A percentile compares a stretch with the other conserved stretches of the same genome.
Conservation (phyloP, 306 rosid genomes). For the Fagus crenata region DNA sequence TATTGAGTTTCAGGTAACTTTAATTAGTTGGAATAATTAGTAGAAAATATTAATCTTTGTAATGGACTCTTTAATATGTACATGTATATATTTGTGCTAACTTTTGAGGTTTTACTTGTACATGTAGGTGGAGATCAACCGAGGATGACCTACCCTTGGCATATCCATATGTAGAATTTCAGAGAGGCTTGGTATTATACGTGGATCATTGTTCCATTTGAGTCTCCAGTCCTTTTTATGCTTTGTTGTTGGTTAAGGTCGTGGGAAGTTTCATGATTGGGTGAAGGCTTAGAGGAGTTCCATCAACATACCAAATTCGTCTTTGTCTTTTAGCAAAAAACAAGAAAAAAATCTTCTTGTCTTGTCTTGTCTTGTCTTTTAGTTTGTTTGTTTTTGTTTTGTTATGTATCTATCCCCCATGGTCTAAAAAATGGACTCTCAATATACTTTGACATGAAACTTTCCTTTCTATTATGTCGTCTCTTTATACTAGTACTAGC, state of each 20-base stretch:
- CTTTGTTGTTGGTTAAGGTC: not conserved
- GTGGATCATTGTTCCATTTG: constrained; percentile 28
- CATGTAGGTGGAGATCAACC: constrained; percentile 37
- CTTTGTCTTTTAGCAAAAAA: not conserved
- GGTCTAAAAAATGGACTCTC: not conserved
- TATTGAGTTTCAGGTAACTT: constrained; percentile 32
- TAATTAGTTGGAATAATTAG: not conserved
- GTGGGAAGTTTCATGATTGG: not conserved
- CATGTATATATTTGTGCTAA: not conserved
- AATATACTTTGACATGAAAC: not conserved
- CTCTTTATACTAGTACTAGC: not conserved
- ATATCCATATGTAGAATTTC: constrained; percentile 41
- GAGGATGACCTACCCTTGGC: constrained; percentile 37
- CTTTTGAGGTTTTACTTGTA: not conserved
- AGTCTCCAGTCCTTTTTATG: not conserved
- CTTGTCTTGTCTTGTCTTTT: no score
- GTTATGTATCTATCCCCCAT: no score
- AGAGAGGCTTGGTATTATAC: constrained; percentile 26
- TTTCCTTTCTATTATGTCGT: not conserved
- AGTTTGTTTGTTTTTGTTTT: no score
- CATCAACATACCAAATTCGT: not conserved
- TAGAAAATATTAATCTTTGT: not conserved
- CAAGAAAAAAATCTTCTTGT: no score
- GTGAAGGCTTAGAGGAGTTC: not conserved
- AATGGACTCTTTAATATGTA: not conserved